Percentiles rank a stretch among this genome's conserved stretches.
Conservation (phyloP, 192 early-diverging fungal species). For the Mortierella antarctica region DNA sequence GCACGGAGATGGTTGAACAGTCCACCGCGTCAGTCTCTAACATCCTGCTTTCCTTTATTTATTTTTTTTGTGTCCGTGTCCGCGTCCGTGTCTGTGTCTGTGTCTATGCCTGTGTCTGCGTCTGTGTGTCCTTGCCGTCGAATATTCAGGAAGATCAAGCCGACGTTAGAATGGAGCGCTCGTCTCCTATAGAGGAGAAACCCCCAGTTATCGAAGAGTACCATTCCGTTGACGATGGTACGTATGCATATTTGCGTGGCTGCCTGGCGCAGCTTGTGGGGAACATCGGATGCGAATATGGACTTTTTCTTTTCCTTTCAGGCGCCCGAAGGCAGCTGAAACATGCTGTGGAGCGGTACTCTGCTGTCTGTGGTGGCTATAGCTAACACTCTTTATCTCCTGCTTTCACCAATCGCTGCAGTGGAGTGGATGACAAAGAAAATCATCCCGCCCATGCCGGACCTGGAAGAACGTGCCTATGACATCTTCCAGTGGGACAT, state of each 20-base stretch:
- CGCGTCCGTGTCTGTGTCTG: too few relatives aligned
- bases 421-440: conserved; percentile 55
- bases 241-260: background rate
- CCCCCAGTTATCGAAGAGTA: conserved; percentile 39
- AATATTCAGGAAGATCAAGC: conserved; percentile 39
- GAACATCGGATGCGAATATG: background rate
- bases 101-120: background rate
- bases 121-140: background rate
- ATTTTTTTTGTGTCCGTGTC: too few relatives aligned
- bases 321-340: background rate
- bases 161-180: conserved; percentile 36
- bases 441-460: conserved; percentile 49
- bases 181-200: conserved; percentile 44
- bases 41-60: too few relatives aligned
- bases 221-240: conserved; percentile 44
- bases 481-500: conserved; percentile 56
- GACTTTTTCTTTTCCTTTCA: background rate
- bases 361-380: background rate
- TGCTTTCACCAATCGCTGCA: conserved; percentile 4
- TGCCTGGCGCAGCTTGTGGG: conserved; percentile 3
- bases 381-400: background rate
- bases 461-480: conserved; percentile 52
- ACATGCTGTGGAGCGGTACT: background rate
- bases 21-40: too few relatives aligned
- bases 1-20: too few relatives aligned